Evolutionary conservation across 306 rosid genomes (phyloP), one percentile per base, ranked within the genome.

Genomic region (Malus asiatica): DNA sequence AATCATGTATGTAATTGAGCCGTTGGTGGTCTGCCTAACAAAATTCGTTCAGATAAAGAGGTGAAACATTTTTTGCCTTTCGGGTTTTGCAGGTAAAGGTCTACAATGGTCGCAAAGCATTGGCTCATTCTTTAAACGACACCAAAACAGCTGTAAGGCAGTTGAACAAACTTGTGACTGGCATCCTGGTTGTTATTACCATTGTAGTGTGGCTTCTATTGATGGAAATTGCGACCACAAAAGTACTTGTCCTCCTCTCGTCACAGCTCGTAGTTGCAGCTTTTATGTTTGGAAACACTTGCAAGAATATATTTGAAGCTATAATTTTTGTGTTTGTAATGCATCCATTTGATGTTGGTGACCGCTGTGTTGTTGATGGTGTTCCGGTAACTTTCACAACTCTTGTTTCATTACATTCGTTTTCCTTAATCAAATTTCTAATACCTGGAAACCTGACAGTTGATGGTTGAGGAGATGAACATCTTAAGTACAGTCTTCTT

Each of bases 261-360:
- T 90, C 99, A 1, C 97, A 92, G 82, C 86, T 92, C 51, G 85
- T 90, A 15, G 87, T 90, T 18, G 97, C 87, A 4, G 90, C 76
- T 55, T 95, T 92, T 83, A 88, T 95, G 86, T 90, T 95, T 68
- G 97, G 97, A 64, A 92, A 90, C 89, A 89, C 97, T n/a, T 90
- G 97, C 93, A 92, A 92, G 79, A 89, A 84, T 67, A 81, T 89
- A 76, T 92, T 95, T 70, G 99, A 95, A 84, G 93, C 96, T 71
- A 83, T 95, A 78, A 81, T 95, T 40, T 95, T 92, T 6, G 99
- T 95, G 70, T 95, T 95, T 77, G 92, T 95, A 3, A 89, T 95
- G 99, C 99, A 95, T 78, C 99, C 99, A 9, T 95, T 92, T 74
- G 99, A 92, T 69, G 99, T 95, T 8, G 97, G 97, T 3, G 99